Percentiles rank a stretch among this genome's conserved stretches.
phyloP scores from a whole-genome alignment of 345 rosid genomes.

The Corymbia maculata region DNA sequence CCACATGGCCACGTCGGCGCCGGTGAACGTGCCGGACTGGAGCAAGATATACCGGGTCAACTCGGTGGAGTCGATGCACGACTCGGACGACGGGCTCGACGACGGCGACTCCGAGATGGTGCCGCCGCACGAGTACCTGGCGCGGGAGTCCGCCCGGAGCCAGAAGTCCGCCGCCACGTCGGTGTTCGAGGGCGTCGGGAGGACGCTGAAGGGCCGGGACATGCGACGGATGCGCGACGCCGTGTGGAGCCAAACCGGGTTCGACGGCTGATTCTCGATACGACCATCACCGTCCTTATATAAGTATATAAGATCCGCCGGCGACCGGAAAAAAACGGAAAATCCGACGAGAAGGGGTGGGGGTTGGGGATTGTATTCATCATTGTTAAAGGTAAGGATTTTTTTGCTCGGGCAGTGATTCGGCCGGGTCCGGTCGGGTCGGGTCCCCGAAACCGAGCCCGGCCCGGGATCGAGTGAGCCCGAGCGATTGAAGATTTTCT shows the following conservation, averaged over 20 bases:
- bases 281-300: not conserved
- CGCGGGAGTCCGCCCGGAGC: conserved; percentile 47
- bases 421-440: not conserved
- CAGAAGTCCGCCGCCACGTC: conserved; percentile 45
- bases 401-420: not conserved
- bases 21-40: conserved; percentile 94
- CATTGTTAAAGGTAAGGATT: not conserved
- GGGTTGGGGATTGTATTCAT: not conserved
- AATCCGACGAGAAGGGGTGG: not conserved
- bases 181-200: conserved; percentile 75
- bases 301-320: not conserved
- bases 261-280: conserved; percentile 26
- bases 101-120: conserved; percentile 58
- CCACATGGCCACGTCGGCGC: conserved; percentile 76
- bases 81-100: conserved; percentile 48
- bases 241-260: conserved; percentile 90
- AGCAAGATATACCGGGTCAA: conserved; percentile 67
- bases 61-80: conserved; percentile 78
- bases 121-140: conserved; percentile 94
- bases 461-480: not conserved
- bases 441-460: not conserved
- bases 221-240: conserved; percentile 88
- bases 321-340: not conserved
- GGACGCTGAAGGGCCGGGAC: conserved; percentile 92
- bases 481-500: not conserved